phyloP scores from a whole-genome alignment of 208 protist genomes.

The Blastocrithidia nonstop region DNA sequence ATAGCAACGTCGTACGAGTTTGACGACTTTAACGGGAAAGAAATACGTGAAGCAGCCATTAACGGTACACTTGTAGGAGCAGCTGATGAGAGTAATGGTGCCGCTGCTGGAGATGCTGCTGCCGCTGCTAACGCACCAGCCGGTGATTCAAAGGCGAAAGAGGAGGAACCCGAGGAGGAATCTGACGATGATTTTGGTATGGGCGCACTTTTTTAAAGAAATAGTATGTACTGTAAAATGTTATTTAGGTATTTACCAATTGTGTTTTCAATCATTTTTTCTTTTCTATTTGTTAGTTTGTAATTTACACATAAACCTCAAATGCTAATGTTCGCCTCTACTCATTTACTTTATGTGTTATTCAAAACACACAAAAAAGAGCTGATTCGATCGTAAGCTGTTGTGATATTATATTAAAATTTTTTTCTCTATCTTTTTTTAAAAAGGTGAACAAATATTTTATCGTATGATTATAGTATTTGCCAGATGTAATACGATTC shows the following conservation, averaged over 20 bases:
- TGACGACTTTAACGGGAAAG: conserved; percentile 58
- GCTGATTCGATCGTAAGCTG: not conserved
- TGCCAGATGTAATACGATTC: too few relatives aligned
- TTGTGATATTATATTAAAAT: conserved; percentile 1
- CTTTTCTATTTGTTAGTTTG: not conserved
- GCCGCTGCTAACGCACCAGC: conserved; percentile 16
- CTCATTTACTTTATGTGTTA: not conserved
- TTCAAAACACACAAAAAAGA: not conserved
- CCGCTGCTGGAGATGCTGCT: conserved; percentile 17
- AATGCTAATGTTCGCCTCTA: too few relatives aligned
- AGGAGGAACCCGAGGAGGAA: too few relatives aligned
- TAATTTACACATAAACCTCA: not conserved
- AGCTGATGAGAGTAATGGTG: conserved; percentile 33
- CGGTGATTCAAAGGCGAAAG: conserved; percentile 30
- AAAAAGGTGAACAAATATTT: conserved; percentile 3
- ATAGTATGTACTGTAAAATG: not conserved
- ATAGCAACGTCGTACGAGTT: conserved; percentile 90
- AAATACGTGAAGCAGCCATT: conserved; percentile 83
- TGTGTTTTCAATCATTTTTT: not conserved
- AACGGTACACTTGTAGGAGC: conserved; percentile 68
- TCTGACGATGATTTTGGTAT: conserved; percentile 74
- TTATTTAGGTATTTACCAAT: not conserved
- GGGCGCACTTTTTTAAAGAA: conserved; percentile 67
- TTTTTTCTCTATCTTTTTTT: not conserved
- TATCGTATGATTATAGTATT: too few relatives aligned